A percentile compares a stretch with the other conserved stretches of the same genome.
Evolutionary conservation across 768 basidiomycete genomes (phyloP).

Genomic region (Podaxis sp.): DNA sequence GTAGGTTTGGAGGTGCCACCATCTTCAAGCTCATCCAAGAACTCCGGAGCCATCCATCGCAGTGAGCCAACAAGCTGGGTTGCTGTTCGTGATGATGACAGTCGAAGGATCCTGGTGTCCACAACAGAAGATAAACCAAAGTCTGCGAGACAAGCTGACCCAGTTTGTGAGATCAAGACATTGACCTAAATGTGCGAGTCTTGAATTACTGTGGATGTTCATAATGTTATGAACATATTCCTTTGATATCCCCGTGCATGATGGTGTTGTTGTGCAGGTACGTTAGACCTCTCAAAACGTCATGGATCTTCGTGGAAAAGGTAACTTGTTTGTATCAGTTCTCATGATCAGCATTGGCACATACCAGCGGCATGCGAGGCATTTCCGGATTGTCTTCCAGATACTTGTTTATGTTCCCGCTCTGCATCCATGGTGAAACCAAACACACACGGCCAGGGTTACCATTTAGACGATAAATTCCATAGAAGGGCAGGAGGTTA

Average conservation of each 20-base stretch:
- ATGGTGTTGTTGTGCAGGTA: constrained; percentile 19
- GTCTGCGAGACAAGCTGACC: background rate
- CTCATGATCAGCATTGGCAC: background rate
- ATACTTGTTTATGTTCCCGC: constrained; percentile 15
- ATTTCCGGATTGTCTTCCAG: background rate
- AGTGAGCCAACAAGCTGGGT: background rate
- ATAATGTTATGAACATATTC: constrained; percentile 10
- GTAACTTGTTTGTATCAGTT: background rate
- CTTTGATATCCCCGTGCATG: constrained; percentile 23
- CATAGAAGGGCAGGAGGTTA: constrained; percentile 18
- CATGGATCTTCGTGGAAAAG: constrained; percentile 8
- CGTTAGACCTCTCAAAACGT: constrained; percentile 17
- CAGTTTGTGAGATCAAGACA: background rate
- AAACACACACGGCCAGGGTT: background rate
- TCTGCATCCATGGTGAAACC: constrained; percentile 19
- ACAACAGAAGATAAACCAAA: constrained; percentile 2
- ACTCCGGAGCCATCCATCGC: constrained; percentile 3
- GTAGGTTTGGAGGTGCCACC: background rate
- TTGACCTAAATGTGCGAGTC: background rate
- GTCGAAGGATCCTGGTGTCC: background rate
- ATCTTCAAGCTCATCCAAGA: constrained; percentile 9
- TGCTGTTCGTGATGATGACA: constrained; percentile 3
- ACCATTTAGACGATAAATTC: constrained; percentile 11
- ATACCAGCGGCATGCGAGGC: constrained; percentile 4
- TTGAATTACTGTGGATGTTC: background rate